A percentile compares a stretch with the other conserved stretches of the same genome.
These are phyloP conservation scores for Zalaria sp. DNA, from an alignment of 2,329 filamentous ascomycete genomes.

Conservation along the genomic window DNA sequence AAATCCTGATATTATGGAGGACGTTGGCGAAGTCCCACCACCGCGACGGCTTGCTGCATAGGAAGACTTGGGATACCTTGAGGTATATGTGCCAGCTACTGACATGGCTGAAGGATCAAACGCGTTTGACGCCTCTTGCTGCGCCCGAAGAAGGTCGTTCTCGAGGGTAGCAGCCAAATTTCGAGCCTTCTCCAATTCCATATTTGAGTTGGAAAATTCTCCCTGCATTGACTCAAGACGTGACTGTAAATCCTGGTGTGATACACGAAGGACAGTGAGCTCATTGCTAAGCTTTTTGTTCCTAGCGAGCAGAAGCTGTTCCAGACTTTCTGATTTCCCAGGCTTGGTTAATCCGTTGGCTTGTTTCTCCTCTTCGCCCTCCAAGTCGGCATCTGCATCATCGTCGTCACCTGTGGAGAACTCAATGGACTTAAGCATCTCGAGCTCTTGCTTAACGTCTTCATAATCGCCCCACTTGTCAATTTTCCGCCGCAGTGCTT, in stretches of 20 bases:
- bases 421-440: constrained; percentile 95
- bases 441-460: constrained; percentile 87
- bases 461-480: constrained; percentile 90
- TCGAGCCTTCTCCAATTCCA: constrained; percentile 72
- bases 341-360: constrained; percentile 40
- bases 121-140: constrained; percentile 68
- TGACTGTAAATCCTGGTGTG: constrained; percentile 78
- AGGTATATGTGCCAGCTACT: constrained; percentile 80
- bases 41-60: constrained; percentile 45
- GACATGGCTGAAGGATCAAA: constrained; percentile 80
- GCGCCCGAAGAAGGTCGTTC: constrained; percentile 76
- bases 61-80: constrained; percentile 56
- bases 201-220: constrained; percentile 68
- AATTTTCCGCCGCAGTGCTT: constrained; percentile 65
- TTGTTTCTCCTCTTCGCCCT: constrained; percentile 21
- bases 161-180: constrained; percentile 80
- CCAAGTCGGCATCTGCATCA: constrained; percentile 39
- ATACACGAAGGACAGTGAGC: constrained; percentile 80
- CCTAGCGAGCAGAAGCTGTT: constrained; percentile 77
- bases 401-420: constrained; percentile 79
- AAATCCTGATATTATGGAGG: constrained; percentile 96
- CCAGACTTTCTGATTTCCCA: constrained; percentile 58
- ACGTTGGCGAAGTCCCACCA: constrained; percentile 74
- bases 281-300: constrained; percentile 97
- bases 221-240: constrained; percentile 70